Evolutionary conservation across 2,329 filamentous ascomycete species (phyloP), one percentile per base, ranked within the genome.

Genomic region (Fusarium pseudocircinatum): DNA sequence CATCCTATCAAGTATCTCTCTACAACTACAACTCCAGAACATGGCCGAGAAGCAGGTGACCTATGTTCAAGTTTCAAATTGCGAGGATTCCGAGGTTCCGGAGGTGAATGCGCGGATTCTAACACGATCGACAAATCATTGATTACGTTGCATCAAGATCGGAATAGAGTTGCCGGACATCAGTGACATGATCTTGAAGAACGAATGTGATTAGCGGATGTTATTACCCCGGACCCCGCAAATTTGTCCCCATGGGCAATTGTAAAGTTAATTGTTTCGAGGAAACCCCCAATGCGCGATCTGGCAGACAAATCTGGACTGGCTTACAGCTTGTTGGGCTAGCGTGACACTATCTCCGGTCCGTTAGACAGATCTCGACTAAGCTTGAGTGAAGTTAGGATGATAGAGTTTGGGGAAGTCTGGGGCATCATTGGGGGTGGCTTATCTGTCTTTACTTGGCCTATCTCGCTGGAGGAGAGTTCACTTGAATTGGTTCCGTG

Each of bases 41-140:
- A 36, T 16, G 15, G 18, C 62, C 52, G 5, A 30, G 47, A 26
- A 40, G 36, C 1, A 69, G 60, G 3, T 40, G 22, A 39, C 16
- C 14, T 9, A 36, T 9, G 15, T 68, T 70, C 28, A 64, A 54
- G 32, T 77, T 69, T 47, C 77, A 69, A 3, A 6, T 4, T 18
- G 43, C 4, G 18, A 28, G 12, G 20, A 28, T 4, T 20, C 1
- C 5, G 8, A 24, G 18, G 5, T 4, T n/a, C 28, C 12, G 11
- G 12, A 4, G 5, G 7, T 49, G 6, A 9, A 6, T 18, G 14
- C 15, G 22, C 15, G 46, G 11, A n/a, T 18, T n/a, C n/a, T n/a
- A n/a, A n/a, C n/a, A n/a, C n/a, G n/a, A n/a, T n/a, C n/a, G n/a
- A n/a, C n/a, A n/a, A n/a, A n/a, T n/a, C n/a, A n/a, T n/a, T n/a